Evolutionary conservation across 106 monocot species (phyloP), one percentile per base, ranked within the genome.

Genomic region (Phalaenopsis equestris): DNA sequence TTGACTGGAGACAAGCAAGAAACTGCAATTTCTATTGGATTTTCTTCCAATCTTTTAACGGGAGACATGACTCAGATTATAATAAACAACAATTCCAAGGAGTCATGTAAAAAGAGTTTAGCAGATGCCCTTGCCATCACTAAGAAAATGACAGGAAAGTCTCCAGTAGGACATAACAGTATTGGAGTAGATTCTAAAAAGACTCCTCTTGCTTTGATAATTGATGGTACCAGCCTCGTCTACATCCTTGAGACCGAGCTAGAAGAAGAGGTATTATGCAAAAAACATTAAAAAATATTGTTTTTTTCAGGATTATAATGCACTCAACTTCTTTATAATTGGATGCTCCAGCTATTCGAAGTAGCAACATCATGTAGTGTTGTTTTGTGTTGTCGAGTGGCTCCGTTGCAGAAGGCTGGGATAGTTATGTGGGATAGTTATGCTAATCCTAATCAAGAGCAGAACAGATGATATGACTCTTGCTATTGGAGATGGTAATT

Each of bases 1-100:
- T 80, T 99, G 83, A 99, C 99, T 43, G 99, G 99, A 16, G 99
- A 99, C 75, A 99, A 95, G 81, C 99, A 99, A 77, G 93, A 99
- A 80, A 99, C 99, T 70, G 94, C 99, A 72, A 93, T 99, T 79
- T 95, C 94, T 24, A 99, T 99, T 55, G 95, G 99, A 10, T 91
- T 90, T 84, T 99, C 95, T 14, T 93, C 95, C 80, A 95, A 88
- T 72, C 95, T 99, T 38, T 81, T 99, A 48, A 88, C 95, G 19
- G 76, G 17, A 61, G 83, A 82, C 1, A 93, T 99, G 99, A 87
- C 88, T 21, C 94, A 90, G 79, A 95, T 99, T 55, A 81, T 93
- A 1, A 95, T 99, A 80, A 99, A 95, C 64, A 85, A 84, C 61
- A 75, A 84, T 65, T 89, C 89, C 19, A 90, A 81, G 46, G 99